Evolutionary conservation across 768 basidiomycete genomes (phyloP), one percentile per base, ranked within the genome.

Genomic region (Panus rudis): DNA sequence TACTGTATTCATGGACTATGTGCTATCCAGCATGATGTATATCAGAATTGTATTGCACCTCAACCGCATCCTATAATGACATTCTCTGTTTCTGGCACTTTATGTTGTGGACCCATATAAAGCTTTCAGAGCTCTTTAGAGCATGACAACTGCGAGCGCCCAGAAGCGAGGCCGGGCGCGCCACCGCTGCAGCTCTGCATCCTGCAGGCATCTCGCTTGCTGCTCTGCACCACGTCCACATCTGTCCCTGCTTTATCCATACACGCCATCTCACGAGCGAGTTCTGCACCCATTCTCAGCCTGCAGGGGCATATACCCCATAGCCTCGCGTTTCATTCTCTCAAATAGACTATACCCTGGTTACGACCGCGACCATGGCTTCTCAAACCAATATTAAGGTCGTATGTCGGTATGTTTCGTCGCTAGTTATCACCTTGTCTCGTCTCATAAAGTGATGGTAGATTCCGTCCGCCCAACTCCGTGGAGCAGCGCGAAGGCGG

Each of bases 391-490:
- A 93, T 63, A 92, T 94, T 76, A 94, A 98, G 73, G 96, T 99
- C 60, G 91, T 99, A 52, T 98, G 94, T 76, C 91, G 94, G 94
- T 93, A 55, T 54, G 91, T 67, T 55, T 22, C 24, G 6, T 17
- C 26, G 35, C 14, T 4, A 14, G 11, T 22, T 24, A 10, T 27
- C 48, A n/a, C 33, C 10, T 17, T 8, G n/a, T 7, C 33, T 16
- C 16, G 7, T 7, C 16, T 35, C 8, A 35, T 20, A 20, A n/a
- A 19, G 13, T 20, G 20, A 45, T 10, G 16, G 25, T 35, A 93
- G 94, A 45, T 99, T 98, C 68, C 92, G 96, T 50, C 96, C 96
- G 5, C 78, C 86, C 49, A 99, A 99, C 67, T 70, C 90, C 45
- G 80, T 94, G 57, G 96, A 99, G 66, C 66, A 76, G 47, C 78